Percentiles rank a stretch among this genome's conserved stretches.
phyloP scores from a whole-genome alignment of 441 rosid species.

The Eutrema salsugineum region DNA sequence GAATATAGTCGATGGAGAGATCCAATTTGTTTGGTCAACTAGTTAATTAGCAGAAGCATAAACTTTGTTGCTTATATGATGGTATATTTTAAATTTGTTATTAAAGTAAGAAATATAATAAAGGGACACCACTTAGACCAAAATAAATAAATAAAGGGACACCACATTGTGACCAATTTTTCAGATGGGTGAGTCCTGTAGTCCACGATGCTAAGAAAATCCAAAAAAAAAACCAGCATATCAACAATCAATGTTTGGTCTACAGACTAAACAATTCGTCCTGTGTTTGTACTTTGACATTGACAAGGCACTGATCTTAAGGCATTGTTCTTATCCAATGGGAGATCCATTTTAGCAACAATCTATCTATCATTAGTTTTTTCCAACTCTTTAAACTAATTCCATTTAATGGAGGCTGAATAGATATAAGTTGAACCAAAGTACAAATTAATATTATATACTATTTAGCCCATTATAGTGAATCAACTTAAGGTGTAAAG shows the following conservation, averaged over 20 bases:
- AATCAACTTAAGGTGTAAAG: too few relatives aligned
- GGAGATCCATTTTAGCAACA: background rate
- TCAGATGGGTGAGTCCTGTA: background rate
- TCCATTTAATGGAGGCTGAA: background rate
- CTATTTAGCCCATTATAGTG: background rate
- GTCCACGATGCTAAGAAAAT: background rate
- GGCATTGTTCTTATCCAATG: conserved; percentile 16
- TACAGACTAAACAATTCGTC: conserved; percentile 7
- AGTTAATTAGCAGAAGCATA: background rate
- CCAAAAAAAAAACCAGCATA: background rate
- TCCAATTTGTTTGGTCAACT: background rate
- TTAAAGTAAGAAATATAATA: background rate
- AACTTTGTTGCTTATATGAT: background rate
- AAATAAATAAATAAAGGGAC: background rate
- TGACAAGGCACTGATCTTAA: background rate
- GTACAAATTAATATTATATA: background rate
- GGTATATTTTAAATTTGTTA: background rate
- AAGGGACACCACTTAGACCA: background rate
- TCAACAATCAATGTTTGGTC: background rate
- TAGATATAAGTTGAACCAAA: background rate
- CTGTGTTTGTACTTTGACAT: conserved; percentile 10
- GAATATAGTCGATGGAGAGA: background rate
- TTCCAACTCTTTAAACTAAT: background rate
- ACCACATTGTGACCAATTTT: background rate
- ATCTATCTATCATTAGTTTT: background rate